Evolutionary conservation across 2,329 filamentous ascomycete genomes (phyloP).

Genomic region (Colletotrichum paranaense): DNA sequence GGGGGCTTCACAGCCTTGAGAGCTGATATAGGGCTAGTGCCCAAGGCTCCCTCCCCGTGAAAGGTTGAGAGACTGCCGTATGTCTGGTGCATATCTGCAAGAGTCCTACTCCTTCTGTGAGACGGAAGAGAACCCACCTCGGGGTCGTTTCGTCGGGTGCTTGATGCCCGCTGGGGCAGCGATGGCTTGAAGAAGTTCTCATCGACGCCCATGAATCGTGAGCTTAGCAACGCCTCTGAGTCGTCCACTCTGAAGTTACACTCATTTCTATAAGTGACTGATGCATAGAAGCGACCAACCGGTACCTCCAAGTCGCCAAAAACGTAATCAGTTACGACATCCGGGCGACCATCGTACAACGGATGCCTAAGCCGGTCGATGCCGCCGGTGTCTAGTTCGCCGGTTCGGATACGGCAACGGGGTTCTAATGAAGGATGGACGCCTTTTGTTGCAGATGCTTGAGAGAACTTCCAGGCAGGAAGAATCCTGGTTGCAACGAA

Average conservation of each 20-base stretch:
- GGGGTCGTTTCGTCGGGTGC: slow-evolving; percentile 44
- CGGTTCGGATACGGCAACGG: slow-evolving; percentile 81
- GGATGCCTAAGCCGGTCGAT: slow-evolving; percentile 79
- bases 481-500: slow-evolving; percentile 85
- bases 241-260: slow-evolving; percentile 94
- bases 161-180: slow-evolving; percentile 66
- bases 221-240: slow-evolving; percentile 89
- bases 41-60: slow-evolving; percentile 80
- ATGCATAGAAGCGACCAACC: slow-evolving; percentile 83
- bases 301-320: slow-evolving; percentile 90
- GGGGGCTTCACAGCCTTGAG: slow-evolving; percentile 75
- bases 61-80: slow-evolving; percentile 94
- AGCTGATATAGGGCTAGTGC: slow-evolving; percentile 87
- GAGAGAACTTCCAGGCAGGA: slow-evolving; percentile 86
- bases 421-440: slow-evolving; percentile 76
- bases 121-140: slow-evolving; percentile 83
- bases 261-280: slow-evolving; percentile 86
- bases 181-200: slow-evolving; percentile 89
- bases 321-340: slow-evolving; percentile 79
- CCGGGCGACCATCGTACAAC: slow-evolving; percentile 70
- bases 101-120: slow-evolving; percentile 58
- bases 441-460: slow-evolving; percentile 78
- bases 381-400: slow-evolving; percentile 63
- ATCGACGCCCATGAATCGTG: slow-evolving; percentile 91
- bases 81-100: slow-evolving; percentile 77